Conservation (phyloP, 2,329 filamentous ascomycete species). For the Teratosphaeriaceae sp. region DNA sequence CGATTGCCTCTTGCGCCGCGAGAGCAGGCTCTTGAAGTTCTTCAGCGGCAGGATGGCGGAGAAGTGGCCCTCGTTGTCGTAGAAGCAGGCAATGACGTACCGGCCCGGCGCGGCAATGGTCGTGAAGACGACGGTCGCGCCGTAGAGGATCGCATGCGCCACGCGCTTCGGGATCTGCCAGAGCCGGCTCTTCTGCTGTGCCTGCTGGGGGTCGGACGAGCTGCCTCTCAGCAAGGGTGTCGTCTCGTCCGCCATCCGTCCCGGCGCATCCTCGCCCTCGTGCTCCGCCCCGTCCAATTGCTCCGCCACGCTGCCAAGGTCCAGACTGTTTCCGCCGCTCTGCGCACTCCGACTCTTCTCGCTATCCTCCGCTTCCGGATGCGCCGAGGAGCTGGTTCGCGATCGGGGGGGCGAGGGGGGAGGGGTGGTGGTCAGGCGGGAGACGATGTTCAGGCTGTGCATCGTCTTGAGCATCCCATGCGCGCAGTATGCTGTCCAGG, state of each 20-base stretch:
- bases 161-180: slow-evolving; percentile 47
- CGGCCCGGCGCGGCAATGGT: slow-evolving; percentile 73
- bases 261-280: slow-evolving; percentile 12
- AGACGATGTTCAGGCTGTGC: slow-evolving; percentile 96
- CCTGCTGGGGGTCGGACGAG: slow-evolving; percentile 4
- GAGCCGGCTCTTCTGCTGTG: slow-evolving; percentile 8
- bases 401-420: slow-evolving; percentile 44
- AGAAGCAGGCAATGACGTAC: slow-evolving; percentile 77
- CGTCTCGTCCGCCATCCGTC: slow-evolving; percentile 53
- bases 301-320: slow-evolving; percentile 18
- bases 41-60: slow-evolving; percentile 68
- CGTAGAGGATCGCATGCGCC: slow-evolving; percentile 64
- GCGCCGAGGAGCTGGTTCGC: slow-evolving; percentile 30
- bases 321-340: slow-evolving; percentile 8
- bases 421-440: slow-evolving; percentile 59
- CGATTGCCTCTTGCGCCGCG: slow-evolving; percentile 28
- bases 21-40: slow-evolving; percentile 50
- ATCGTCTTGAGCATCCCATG: slow-evolving; percentile 49
- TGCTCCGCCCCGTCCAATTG: slow-evolving; percentile 15
- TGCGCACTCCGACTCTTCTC: slow-evolving; percentile 8
- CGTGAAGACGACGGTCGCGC: slow-evolving; percentile 70
- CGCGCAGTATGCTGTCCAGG: neutral
- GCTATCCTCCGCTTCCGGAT: slow-evolving; percentile 10
- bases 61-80: slow-evolving; percentile 72
- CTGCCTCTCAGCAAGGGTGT: slow-evolving; percentile 54